Percentiles rank a stretch among this genome's conserved stretches.
These are phyloP conservation scores for Amylocystis lapponica DNA, from an alignment of 768 basidiomycete species.

Conservation along the genomic window DNA sequence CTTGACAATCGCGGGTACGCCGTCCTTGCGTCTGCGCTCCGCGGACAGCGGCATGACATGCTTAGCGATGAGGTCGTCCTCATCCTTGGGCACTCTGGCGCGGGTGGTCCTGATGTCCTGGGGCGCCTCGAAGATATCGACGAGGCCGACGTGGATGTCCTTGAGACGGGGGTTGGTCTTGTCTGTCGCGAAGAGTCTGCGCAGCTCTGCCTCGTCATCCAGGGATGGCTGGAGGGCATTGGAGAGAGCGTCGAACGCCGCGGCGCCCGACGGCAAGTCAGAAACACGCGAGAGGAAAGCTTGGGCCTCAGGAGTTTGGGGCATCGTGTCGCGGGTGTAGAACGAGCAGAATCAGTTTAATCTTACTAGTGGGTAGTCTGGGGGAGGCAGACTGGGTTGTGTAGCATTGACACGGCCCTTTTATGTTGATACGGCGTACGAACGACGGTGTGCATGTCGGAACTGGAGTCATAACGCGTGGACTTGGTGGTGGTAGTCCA, in stretches of 20 bases:
- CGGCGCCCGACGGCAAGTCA: constrained; percentile 18
- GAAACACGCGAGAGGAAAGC: constrained; percentile 23
- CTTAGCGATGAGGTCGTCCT: constrained; percentile 39
- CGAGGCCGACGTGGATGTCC: constrained; percentile 50
- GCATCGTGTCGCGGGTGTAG: too few relatives aligned
- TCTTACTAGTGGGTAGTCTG: too few relatives aligned
- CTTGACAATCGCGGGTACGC: constrained; percentile 41
- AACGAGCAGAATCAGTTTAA: too few relatives aligned
- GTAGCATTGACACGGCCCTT: too few relatives aligned
- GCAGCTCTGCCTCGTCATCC: constrained; percentile 49
- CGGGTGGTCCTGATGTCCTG: constrained; percentile 43
- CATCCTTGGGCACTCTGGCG: constrained; percentile 42
- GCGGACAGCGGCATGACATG: constrained; percentile 49
- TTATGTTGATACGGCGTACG: too few relatives aligned
- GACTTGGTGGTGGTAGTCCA: too few relatives aligned
- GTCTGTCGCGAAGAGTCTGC: constrained; percentile 52
- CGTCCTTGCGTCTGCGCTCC: constrained; percentile 40
- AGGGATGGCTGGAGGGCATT: constrained; percentile 44
- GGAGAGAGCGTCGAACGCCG: constrained; percentile 28
- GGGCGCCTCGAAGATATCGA: constrained; percentile 52
- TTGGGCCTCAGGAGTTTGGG: constrained; percentile 22
- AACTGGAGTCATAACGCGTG: too few relatives aligned
- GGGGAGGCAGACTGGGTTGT: too few relatives aligned
- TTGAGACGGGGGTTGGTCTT: constrained; percentile 37
- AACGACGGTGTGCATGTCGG: too few relatives aligned